Conservation (phyloP, 1,284 basidiomycete genomes). For the Boletus nobilissimus region DNA sequence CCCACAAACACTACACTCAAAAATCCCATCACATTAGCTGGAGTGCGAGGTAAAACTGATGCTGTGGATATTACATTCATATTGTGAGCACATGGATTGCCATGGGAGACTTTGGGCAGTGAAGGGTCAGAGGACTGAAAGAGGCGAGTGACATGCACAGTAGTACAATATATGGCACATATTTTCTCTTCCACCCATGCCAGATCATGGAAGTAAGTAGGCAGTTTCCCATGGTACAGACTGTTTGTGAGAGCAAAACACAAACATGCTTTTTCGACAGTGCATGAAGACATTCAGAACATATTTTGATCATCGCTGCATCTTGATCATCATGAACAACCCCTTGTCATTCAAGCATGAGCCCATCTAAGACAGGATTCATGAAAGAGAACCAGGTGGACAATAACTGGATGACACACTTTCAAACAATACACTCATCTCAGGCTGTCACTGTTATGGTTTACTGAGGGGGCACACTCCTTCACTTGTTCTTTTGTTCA, state of each 20-base stretch:
- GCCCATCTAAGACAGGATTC: background rate
- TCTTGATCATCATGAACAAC: background rate
- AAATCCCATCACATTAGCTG: background rate
- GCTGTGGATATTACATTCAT: conserved; percentile 1
- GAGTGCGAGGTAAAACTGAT: background rate
- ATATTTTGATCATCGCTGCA: background rate
- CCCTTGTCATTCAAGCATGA: background rate
- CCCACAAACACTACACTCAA: background rate
- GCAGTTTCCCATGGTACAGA: background rate
- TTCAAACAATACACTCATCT: background rate
- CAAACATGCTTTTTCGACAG: background rate
- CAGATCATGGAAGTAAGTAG: background rate
- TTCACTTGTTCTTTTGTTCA: too few relatives aligned
- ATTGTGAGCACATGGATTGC: background rate
- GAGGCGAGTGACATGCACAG: background rate
- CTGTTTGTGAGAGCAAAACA: background rate
- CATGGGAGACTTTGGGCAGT: background rate
- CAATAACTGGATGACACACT: background rate
- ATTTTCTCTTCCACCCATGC: conserved; percentile 1
- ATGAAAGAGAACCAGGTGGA: background rate
- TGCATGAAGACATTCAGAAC: background rate
- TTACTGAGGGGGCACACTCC: too few relatives aligned
- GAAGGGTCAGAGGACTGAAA: background rate
- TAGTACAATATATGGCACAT: background rate
- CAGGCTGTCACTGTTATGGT: too few relatives aligned